These are phyloP conservation scores for Apiospora sp. DNA, from an alignment of 2,329 filamentous ascomycete genomes.

Conservation along the genomic window DNA sequence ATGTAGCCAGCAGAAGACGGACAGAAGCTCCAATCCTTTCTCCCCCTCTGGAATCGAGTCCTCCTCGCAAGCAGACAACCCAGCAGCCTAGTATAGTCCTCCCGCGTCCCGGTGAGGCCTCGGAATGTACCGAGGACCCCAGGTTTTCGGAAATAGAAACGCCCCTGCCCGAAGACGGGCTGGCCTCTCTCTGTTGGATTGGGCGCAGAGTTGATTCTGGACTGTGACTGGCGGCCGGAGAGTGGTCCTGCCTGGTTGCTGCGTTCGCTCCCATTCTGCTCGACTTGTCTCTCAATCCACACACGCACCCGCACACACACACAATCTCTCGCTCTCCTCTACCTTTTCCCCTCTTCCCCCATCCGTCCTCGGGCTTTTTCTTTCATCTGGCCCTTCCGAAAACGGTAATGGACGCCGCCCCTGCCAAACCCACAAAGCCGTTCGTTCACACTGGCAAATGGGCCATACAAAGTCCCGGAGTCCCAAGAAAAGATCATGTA, in stretches of 20 bases:
- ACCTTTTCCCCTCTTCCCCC: not conserved
- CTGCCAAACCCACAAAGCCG: constrained; percentile 18
- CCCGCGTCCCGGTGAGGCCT: constrained; percentile 6
- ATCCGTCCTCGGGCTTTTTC: constrained; percentile 16
- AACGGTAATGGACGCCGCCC: constrained; percentile 21
- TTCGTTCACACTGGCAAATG: constrained; percentile 16
- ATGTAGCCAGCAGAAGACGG: not conserved
- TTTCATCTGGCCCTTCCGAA: constrained; percentile 22
- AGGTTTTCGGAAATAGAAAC: constrained; percentile 21
- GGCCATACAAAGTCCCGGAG: constrained; percentile 16
- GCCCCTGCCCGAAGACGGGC: constrained; percentile 22
- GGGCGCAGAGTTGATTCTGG: not conserved
- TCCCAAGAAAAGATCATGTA: constrained; percentile 18
- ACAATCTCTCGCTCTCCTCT: not conserved
- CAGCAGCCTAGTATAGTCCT: constrained; percentile 11
- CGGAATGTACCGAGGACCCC: constrained; percentile 24
- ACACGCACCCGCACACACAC: not conserved
- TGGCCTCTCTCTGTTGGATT: not conserved
- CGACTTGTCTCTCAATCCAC: constrained; percentile 2
- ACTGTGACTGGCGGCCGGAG: constrained; percentile 3
- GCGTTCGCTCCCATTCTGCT: constrained; percentile 22
- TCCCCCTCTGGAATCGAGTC: not conserved
- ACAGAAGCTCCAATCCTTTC: not conserved
- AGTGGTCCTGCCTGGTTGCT: not conserved
- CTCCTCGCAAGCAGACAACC: constrained; percentile 7